Evolutionary conservation across 2,329 filamentous ascomycete species (phyloP).

Genomic region (Drechslerella coelobrocha): DNA sequence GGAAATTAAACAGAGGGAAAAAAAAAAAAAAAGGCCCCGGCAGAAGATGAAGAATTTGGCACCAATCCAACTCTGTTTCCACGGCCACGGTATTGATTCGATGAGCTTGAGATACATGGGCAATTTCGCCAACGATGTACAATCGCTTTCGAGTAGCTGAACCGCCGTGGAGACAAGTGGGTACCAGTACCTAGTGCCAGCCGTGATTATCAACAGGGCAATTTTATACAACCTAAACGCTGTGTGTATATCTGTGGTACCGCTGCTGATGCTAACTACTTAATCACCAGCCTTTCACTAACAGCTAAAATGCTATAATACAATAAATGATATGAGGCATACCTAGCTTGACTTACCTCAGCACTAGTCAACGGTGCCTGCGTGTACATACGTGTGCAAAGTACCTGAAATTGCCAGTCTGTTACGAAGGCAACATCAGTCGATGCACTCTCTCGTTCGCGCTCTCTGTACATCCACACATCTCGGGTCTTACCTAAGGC

Average conservation of each 20-base stretch:
- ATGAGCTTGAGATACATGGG: neutral
- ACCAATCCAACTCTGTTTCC: conserved; percentile 1
- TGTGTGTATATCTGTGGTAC: no score
- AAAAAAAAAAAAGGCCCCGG: neutral
- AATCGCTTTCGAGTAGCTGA: neutral
- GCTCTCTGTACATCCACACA: no score
- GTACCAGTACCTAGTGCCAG: no score
- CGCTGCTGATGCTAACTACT: no score
- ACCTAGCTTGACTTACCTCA: neutral
- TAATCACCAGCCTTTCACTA: neutral
- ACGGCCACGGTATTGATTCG: neutral
- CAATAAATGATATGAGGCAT: neutral
- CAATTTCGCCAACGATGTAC: neutral
- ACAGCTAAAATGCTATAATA: neutral
- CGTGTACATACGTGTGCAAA: neutral
- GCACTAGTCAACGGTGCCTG: neutral
- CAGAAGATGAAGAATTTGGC: neutral
- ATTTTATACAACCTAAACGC: no score
- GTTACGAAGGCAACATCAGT: no score
- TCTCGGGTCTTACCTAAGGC: no score
- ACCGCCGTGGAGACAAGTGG: conserved; percentile 1
- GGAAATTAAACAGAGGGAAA: conserved; percentile 3
- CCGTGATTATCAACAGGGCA: no score
- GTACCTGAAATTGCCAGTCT: neutral
- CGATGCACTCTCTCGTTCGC: no score